These are phyloP conservation scores for Selenicereus undatus DNA, from an alignment of 148 eudicot species.

Conservation along the genomic window DNA sequence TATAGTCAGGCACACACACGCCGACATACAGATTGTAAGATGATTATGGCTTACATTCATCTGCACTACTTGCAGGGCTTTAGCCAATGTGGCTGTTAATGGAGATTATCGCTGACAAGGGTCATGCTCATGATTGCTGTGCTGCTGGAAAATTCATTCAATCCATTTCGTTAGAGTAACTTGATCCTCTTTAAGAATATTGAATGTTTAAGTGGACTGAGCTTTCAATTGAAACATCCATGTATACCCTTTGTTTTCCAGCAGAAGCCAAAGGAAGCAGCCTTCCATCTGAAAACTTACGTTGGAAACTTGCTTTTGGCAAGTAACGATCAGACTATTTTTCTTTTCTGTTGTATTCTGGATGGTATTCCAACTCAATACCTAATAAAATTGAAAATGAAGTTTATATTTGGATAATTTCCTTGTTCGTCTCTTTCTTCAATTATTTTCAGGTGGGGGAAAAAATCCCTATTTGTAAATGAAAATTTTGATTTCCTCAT, in stretches of 20 bases:
- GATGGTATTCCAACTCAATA: conserved; percentile 15
- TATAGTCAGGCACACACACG: no score
- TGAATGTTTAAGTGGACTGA: conserved; percentile 19
- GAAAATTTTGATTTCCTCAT: no score
- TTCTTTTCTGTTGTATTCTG: conserved; percentile 11
- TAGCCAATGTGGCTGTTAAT: conserved; percentile 17
- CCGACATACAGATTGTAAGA: background rate
- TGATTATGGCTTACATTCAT: background rate
- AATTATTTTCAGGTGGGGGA: no score
- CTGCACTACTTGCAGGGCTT: conserved; percentile 7
- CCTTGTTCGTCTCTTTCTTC: background rate
- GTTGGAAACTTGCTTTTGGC: conserved; percentile 8
- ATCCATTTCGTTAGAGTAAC: conserved; percentile 14
- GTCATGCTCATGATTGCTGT: background rate
- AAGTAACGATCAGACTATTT: background rate
- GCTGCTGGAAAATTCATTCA: conserved; percentile 9
- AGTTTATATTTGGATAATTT: conserved; percentile 7
- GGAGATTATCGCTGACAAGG: conserved; percentile 33
- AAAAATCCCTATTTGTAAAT: no score
- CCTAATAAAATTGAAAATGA: conserved; percentile 20
- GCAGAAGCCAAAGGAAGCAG: background rate
- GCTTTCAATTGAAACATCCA: conserved; percentile 10
- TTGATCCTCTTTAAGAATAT: conserved; percentile 12
- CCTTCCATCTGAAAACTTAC: conserved; percentile 12
- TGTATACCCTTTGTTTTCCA: background rate